Base-by-base conservation (phyloP, 129 eudicot genomes). In the Scalesia atractyloides region DNA sequence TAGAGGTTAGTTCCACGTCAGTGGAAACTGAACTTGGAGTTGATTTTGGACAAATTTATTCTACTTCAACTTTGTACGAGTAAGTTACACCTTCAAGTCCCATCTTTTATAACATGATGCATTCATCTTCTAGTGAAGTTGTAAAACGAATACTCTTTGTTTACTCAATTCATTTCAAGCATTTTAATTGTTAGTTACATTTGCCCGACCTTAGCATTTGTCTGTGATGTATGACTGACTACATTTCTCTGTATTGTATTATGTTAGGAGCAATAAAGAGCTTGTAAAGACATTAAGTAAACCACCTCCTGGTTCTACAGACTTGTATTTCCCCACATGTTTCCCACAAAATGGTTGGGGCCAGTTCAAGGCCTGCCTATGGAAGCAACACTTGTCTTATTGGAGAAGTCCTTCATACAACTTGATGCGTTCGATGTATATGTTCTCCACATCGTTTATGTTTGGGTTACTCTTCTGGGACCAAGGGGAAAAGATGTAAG, bases 351-450 rank as follows among this genome's bases (percentile, higher is more conserved):
- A 72, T 50, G 82, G 85, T 54, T 86, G 88, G 30, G 30, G 30
- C 30, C 30, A 24, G 30, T 24, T 24, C 30, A 24, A 24, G 30
- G 30, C 30, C 30, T 91, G 97, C 82, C 81, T 88, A 18, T 88
- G 97, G 97, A 91, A 91, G 73, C 97, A 88, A 64, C 44, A 82
- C 60, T 75, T 77, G 75, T 88, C 97, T 67, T 91, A 91, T 37
- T 91, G 97, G 97, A 84, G 97, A 88, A 91, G 90, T 61, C 96
- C 97, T 59, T 75, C 92, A 36, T 91, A 88, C 82, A 91, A 86
- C 62, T 77, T 91, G 82, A 66, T 41, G 64, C 87, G 97, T 1
- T 49, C 60, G 7, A 1, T 82, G 15, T 46, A 69, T 68, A 83
- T 85, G 79, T 53, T 86, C 12, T 18, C 79, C 30, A 34, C 85